Conservation (phyloP, 176 grass and related monocot species). For the Pharus latifolius region DNA sequence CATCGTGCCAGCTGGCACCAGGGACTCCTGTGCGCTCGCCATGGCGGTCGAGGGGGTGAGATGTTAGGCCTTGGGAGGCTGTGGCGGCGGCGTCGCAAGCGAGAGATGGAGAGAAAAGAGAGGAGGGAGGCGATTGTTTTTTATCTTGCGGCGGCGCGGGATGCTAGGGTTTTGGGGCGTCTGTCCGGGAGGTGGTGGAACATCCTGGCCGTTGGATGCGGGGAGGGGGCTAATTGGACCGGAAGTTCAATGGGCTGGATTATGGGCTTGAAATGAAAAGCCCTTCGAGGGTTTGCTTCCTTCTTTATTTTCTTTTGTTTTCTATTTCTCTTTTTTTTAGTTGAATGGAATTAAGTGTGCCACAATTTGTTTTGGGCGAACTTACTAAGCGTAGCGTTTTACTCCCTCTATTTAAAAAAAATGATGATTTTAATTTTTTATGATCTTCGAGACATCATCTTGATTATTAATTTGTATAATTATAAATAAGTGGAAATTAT, state of each 20-base stretch:
- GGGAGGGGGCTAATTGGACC: not conserved
- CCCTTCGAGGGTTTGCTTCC: no score
- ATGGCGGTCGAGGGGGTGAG: conserved; percentile 5
- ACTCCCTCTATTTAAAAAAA: no score
- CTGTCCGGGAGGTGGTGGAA: not conserved
- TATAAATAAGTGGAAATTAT: no score
- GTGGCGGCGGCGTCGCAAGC: conserved; percentile 11
- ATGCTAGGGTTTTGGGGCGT: conserved; percentile 26
- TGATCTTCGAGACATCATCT: no score
- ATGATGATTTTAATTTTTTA: no score
- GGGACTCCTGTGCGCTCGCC: conserved; percentile 48
- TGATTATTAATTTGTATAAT: no score
- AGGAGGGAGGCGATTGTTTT: not conserved
- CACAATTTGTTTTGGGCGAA: no score
- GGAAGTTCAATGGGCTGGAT: not conserved
- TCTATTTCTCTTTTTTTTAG: no score
- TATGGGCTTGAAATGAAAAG: not conserved
- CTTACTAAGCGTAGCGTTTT: no score
- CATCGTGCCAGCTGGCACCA: conserved; percentile 66
- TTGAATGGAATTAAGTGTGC: no score
- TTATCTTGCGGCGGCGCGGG: not conserved
- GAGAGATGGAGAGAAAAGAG: not conserved
- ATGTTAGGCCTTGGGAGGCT: not conserved
- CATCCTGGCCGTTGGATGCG: conserved; percentile 16
- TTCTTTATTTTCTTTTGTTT: no score